These are phyloP conservation scores for Blastobotrys attinorum DNA, from an alignment of 805 yeast species.

Conservation along the genomic window DNA sequence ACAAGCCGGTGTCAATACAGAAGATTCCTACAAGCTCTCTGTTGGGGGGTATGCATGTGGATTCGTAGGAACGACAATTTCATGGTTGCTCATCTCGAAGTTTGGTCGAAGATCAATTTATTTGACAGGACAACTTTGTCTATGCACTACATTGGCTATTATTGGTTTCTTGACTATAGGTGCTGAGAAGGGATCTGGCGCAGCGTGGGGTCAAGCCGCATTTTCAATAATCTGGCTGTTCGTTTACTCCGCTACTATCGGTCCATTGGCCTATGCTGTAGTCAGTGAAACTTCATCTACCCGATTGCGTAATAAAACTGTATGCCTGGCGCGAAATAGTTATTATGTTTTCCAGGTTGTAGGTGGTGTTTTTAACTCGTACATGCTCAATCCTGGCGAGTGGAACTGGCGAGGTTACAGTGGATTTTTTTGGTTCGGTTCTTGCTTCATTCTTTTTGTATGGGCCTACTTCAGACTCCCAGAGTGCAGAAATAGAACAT, in stretches of 20 bases:
- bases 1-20: constrained; percentile 31
- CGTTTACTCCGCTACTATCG: constrained; percentile 37
- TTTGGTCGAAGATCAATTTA: constrained; percentile 21
- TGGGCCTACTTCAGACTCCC: constrained; percentile 50
- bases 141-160: constrained; percentile 31
- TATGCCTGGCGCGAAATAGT: constrained; percentile 34
- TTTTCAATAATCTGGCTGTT: constrained; percentile 39
- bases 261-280: constrained; percentile 37
- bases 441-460: constrained; percentile 24
- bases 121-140: constrained; percentile 30
- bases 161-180: constrained; percentile 33
- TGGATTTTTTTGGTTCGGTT: constrained; percentile 40
- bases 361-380: constrained; percentile 28
- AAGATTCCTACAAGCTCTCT: constrained; percentile 35
- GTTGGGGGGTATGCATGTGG: constrained; percentile 41
- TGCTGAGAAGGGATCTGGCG: constrained; percentile 22
- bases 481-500: constrained; percentile 50
- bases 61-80: constrained; percentile 32
- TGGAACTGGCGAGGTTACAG: constrained; percentile 43
- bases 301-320: constrained; percentile 35
- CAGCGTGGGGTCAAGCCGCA: constrained; percentile 31
- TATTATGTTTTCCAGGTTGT: constrained; percentile 18
- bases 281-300: constrained; percentile 37
- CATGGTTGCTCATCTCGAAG: constrained; percentile 17
- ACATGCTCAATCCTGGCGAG: constrained; percentile 39